Evolutionary conservation across 2,329 filamentous ascomycete genomes (phyloP), one percentile per base, ranked within the genome.

Genomic region (Parastagonospora avenae): DNA sequence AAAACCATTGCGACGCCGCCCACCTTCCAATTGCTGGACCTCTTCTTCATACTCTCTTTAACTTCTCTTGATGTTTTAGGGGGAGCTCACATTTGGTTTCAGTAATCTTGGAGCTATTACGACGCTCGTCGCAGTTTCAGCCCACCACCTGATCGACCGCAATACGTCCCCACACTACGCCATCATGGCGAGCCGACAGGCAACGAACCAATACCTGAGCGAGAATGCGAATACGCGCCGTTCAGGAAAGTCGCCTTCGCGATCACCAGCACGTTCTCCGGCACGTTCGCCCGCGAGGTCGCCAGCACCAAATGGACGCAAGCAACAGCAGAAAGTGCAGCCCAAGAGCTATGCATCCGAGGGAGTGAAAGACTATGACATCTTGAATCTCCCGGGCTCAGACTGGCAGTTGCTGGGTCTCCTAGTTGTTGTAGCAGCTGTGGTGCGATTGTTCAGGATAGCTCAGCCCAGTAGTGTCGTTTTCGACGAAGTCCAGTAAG

Each of bases 401-500:
- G 94, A 97, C 77, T 97, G 94, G 79, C 85, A 90, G 76, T 76
- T 91, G 56, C 82, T 95, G 73, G 77, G 85, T 15, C 77, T 82
- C 43, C 76, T 97, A 61, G 96, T 91, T 44, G 62, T 92, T 14
- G 66, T 97, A 57, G 90, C 90, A 43, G 82, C 88, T 48, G 78
- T 87, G 60, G 91, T 99, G 60, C 90, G 94, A 59, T 78, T 97
- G 58, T 99, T 96, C 81, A 87, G 91, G 70, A 97, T 99, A 78
- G 97, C 95, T 74, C 91, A 97, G 74, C 94, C 94, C 49, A 89
- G 86, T 68, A 97, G 92, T 68, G 94, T 99, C 55, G 94, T 99
- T 62, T 99, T 99, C 74, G 94, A 99, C 76, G 94, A 99, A 80
- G 94, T 99, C 74, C 94, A 99, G 92, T 96, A 85, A 74, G 91